Percentiles rank a stretch among this genome's conserved stretches.
phyloP scores from a whole-genome alignment of 495 filamentous ascomycete species.

The Neurospora intermedia region DNA sequence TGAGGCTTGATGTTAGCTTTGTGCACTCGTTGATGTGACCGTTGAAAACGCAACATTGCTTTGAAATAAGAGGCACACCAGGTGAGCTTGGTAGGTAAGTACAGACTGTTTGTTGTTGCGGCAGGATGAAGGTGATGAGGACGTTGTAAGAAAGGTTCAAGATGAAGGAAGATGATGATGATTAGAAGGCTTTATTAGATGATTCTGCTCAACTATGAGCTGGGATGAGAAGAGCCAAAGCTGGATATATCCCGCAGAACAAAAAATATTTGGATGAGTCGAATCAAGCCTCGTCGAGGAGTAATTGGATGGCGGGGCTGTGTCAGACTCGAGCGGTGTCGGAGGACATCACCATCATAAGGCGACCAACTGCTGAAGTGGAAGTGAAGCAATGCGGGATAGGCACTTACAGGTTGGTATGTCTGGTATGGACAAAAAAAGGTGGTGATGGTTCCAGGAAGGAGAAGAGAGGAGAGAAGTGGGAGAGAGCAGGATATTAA shows the following conservation, averaged over 20 bases:
- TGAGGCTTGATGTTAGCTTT: slow-evolving; percentile 6
- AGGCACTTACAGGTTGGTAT: slow-evolving; percentile 1
- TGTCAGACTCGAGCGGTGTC: not conserved
- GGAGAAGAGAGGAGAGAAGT: not conserved
- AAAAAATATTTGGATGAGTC: not conserved
- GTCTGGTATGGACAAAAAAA: slow-evolving; percentile 1
- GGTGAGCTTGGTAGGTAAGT: not conserved
- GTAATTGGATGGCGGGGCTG: not conserved
- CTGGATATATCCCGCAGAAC: slow-evolving; percentile 16
- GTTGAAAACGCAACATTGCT: not conserved
- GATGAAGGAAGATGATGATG: not conserved
- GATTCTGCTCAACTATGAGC: slow-evolving; percentile 18
- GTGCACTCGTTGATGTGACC: not conserved
- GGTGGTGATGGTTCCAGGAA: not conserved
- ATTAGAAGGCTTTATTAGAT: not conserved
- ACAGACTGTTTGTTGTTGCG: slow-evolving; percentile 2
- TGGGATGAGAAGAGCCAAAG: not conserved
- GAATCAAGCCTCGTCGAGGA: not conserved
- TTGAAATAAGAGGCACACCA: not conserved
- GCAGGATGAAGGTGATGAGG: not conserved
- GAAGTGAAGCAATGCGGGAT: not conserved
- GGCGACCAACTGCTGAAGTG: not conserved
- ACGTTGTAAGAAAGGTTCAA: not conserved
- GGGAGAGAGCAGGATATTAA: not conserved
- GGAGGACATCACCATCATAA: not conserved